Evolutionary conservation across 2,329 filamentous ascomycete genomes (phyloP), one percentile per base, ranked within the genome.

Genomic region (Colletotrichum navitas): DNA sequence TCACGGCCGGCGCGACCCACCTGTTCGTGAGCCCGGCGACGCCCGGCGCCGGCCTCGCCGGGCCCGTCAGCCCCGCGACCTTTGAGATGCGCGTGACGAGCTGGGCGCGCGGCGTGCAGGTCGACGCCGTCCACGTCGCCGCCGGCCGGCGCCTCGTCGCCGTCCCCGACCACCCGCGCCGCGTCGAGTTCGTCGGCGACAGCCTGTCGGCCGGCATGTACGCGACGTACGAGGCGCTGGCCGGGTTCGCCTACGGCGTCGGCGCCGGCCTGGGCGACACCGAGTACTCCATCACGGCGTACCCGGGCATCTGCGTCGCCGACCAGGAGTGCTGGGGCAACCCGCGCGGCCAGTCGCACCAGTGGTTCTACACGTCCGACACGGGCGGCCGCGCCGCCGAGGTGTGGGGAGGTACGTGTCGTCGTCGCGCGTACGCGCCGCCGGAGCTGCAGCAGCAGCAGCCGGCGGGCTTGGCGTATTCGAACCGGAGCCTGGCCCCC

Each of bases 71-170:
- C 51, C 84, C 84, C 1, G 83, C 83, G 41, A 84, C 82, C 0
- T 89, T 90, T 68, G 88, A 90, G 76, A 78, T 90, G 75, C 81
- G 88, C 73, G 88, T 90, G 21, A 88, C 88, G 1, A 91, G 91
- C 74, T 91, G 87, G 88, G 87, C 83, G 21, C 87, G 86, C 74
- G 88, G 88, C 2, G 84, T 90, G 4, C 88, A 91, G 77, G 85
- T 91, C 55, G 80, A 81, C 24, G 80, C 83, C 10, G 82, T 90
- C 2, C 86, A 89, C 65, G 80, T 89, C 18, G 82, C 80, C 2
- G 77, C 80, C 4, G 81, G 81, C 6, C 81, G 83, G 47, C 80
- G 79, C 26, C 80, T 90, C 7, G 78, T 87, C 74, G 84, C 84
- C 70, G 68, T 83, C 6, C 79, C 81, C 2, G 76, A 81, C 26